Percentiles rank a stretch among this genome's conserved stretches.
Conservation (phyloP, 2,329 filamentous ascomycete genomes). For the Colletotrichum liaoningense region DNA sequence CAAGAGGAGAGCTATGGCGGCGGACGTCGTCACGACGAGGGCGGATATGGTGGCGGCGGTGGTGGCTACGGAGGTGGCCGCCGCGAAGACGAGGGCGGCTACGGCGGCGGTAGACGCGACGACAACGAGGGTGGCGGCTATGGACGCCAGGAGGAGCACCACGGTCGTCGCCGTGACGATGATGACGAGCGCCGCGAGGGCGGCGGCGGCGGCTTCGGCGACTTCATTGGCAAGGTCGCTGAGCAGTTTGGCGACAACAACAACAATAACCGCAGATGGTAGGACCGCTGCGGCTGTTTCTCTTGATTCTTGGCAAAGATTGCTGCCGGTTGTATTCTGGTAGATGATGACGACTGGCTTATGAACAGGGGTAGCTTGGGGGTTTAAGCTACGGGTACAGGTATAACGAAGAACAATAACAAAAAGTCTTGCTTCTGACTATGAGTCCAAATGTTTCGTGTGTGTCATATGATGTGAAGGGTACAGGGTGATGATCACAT, state of each 20-base stretch:
- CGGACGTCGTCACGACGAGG: constrained; percentile 39
- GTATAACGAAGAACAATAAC: constrained; percentile 17
- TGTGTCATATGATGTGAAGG: not conserved
- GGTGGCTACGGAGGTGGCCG: constrained; percentile 22
- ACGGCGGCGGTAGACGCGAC: constrained; percentile 40
- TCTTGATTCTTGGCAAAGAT: not conserved
- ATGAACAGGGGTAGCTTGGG: constrained; percentile 3
- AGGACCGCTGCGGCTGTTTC: not conserved
- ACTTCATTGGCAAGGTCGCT: constrained; percentile 38
- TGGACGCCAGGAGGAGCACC: constrained; percentile 35
- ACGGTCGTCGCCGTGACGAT: constrained; percentile 33
- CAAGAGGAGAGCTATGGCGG: constrained; percentile 39
- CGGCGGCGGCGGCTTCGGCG: constrained; percentile 36
- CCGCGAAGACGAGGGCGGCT: constrained; percentile 30
- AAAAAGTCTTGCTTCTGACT: constrained; percentile 16
- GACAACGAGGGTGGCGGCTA: constrained; percentile 38
- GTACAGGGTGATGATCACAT: not conserved
- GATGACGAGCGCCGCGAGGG: constrained; percentile 32
- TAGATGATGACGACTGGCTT: constrained; percentile 9
- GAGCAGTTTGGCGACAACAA: constrained; percentile 34
- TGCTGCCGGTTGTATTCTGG: not conserved
- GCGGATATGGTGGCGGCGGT: constrained; percentile 36
- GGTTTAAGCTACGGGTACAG: constrained; percentile 2
- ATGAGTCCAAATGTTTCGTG: too few relatives aligned
- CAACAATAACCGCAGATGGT: constrained; percentile 35